Conservation (phyloP, 768 basidiomycete species). For the Tephrocybe sp. region DNA sequence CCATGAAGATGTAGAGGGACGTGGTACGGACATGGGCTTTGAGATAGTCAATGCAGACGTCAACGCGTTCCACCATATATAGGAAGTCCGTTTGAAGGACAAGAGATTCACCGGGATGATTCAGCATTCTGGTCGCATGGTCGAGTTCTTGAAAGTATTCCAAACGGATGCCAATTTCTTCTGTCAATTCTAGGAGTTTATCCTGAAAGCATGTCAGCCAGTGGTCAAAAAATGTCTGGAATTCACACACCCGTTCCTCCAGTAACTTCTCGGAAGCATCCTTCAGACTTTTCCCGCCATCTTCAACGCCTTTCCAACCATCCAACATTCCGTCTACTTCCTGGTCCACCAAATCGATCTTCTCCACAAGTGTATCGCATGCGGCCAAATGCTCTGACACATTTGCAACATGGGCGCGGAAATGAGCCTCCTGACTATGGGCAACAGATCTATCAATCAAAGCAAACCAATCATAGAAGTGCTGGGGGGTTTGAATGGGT, state of each 20-base stretch:
- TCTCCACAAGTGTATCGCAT: conserved; percentile 72
- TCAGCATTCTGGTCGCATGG: conserved; percentile 88
- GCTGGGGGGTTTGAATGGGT: conserved; percentile 87
- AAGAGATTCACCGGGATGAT: conserved; percentile 89
- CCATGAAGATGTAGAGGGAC: neutral
- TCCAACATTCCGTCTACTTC: conserved; percentile 83
- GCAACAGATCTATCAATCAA: conserved; percentile 88
- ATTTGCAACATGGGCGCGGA: conserved; percentile 78
- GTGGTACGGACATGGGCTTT: conserved; percentile 70
- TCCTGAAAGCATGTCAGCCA: conserved; percentile 48
- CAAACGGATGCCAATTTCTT: conserved; percentile 77
- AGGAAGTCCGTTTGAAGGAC: conserved; percentile 91
- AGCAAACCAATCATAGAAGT: conserved; percentile 97
- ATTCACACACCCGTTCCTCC: conserved; percentile 75
- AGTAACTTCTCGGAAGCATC: conserved; percentile 88
- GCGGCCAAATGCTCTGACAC: conserved; percentile 75
- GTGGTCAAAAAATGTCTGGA: neutral
- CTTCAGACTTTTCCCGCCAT: conserved; percentile 88
- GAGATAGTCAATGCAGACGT: conserved; percentile 91
- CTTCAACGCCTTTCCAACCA: conserved; percentile 86
- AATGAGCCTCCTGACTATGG: conserved; percentile 92
- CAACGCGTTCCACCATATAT: conserved; percentile 94
- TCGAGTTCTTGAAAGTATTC: conserved; percentile 97
- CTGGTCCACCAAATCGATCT: conserved; percentile 69
- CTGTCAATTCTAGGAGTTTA: conserved; percentile 70